Percentiles rank a stretch among this genome's conserved stretches.
Evolutionary conservation across 2,329 filamentous ascomycete genomes (phyloP).

Genomic region (Xylaria sp.): DNA sequence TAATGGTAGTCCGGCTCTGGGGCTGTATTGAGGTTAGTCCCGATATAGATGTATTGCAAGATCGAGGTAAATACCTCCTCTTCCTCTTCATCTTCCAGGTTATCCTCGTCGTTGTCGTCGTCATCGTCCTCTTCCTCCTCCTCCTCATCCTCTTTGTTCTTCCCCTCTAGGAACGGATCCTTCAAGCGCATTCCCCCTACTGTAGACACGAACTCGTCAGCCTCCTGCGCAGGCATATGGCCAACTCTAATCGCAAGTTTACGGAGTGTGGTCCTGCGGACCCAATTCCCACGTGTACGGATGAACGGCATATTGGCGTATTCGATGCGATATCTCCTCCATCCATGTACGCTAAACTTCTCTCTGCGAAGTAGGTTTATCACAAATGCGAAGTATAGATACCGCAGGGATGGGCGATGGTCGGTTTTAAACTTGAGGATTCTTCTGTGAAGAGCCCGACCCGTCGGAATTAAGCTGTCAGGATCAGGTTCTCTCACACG

Average conservation of each 20-base stretch:
- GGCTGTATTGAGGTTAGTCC: too few relatives aligned
- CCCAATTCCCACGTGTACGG: slow-evolving; percentile 6
- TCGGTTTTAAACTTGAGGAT: background rate
- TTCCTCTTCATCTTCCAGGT: background rate
- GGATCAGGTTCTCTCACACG: background rate
- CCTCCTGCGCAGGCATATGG: slow-evolving; percentile 12
- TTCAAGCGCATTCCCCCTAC: background rate
- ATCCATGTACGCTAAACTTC: background rate
- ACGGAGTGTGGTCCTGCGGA: slow-evolving; percentile 14
- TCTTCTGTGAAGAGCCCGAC: background rate
- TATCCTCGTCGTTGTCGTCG: too few relatives aligned
- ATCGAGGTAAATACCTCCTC: slow-evolving; percentile 3
- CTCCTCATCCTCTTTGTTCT: background rate
- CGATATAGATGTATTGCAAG: background rate
- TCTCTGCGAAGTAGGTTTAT: background rate
- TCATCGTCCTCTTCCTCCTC: background rate
- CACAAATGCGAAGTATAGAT: background rate
- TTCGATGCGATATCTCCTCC: slow-evolving; percentile 7
- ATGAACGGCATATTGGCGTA: slow-evolving; percentile 8
- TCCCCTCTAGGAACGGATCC: slow-evolving; percentile 4
- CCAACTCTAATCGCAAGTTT: slow-evolving; percentile 21
- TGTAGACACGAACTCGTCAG: background rate
- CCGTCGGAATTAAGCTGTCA: background rate
- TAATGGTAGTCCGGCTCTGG: too few relatives aligned
- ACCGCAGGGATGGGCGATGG: background rate